A percentile compares a stretch with the other conserved stretches of the same genome.
phyloP scores from a whole-genome alignment of 306 rosid genomes.

The Pyrus communis region DNA sequence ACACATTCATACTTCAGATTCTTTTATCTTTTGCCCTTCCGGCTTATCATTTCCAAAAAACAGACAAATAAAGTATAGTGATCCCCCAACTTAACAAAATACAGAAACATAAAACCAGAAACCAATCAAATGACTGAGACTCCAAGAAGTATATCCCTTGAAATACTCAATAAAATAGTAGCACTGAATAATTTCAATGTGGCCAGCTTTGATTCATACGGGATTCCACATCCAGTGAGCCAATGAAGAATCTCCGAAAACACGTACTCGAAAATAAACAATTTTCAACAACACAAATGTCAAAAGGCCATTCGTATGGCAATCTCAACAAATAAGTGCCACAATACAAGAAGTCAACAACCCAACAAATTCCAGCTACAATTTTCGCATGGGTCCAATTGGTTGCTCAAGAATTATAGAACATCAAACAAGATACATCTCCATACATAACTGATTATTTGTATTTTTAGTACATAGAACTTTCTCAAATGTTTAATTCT shows the following conservation, averaged over 20 bases:
- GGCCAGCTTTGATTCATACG: not conserved
- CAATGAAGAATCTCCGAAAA: not conserved
- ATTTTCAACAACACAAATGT: not conserved
- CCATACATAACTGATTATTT: not conserved
- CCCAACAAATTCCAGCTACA: not conserved
- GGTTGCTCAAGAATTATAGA: not conserved
- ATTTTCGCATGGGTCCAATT: not conserved
- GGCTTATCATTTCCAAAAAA: not conserved
- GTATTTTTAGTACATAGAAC: not conserved
- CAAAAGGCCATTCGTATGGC: not conserved
- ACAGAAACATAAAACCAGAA: not conserved
- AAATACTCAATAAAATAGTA: not conserved
- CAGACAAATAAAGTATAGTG: not conserved
- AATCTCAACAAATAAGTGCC: not conserved
- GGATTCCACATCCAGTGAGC: not conserved
- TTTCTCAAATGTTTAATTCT: not conserved
- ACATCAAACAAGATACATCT: not conserved
- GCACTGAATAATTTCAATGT: not conserved
- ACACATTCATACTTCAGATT: not conserved
- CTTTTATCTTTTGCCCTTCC: not conserved
- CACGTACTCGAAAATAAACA: not conserved
- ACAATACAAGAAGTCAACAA: not conserved
- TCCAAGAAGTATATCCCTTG: not conserved
- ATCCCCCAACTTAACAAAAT: not conserved
- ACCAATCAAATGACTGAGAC: slow-evolving; percentile 1